Evolutionary conservation across 805 yeast genomes (phyloP).

Genomic region (Pichia paraexigua): DNA sequence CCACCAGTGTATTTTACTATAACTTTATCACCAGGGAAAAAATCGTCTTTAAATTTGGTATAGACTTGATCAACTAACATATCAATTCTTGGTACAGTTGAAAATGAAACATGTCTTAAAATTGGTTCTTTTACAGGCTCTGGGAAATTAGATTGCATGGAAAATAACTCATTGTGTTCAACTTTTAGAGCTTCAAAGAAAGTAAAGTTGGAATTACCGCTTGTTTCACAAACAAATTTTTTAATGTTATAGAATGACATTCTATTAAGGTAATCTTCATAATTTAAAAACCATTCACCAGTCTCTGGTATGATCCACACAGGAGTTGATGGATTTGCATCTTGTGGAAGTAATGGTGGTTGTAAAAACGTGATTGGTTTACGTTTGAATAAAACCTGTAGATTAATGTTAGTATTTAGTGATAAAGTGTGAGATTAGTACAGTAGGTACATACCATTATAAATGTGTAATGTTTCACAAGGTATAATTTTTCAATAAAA

Average conservation of each 20-base stretch:
- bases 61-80: conserved; percentile 84
- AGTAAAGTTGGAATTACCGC: conserved; percentile 87
- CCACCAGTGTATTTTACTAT: conserved; percentile 43
- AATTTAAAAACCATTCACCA: conserved; percentile 76
- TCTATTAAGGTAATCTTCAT: conserved; percentile 66
- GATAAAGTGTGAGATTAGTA: background rate
- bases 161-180: conserved; percentile 55
- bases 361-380: conserved; percentile 56
- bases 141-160: conserved; percentile 78
- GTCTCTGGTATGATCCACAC: conserved; percentile 84
- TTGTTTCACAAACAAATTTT: conserved; percentile 90
- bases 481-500: background rate
- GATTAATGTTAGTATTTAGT: background rate
- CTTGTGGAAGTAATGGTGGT: conserved; percentile 47
- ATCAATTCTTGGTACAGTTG: conserved; percentile 74
- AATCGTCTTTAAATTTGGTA: conserved; percentile 66
- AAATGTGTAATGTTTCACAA: background rate
- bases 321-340: conserved; percentile 43
- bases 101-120: conserved; percentile 76
- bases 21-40: conserved; percentile 86
- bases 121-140: conserved; percentile 89
- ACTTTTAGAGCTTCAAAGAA: conserved; percentile 81
- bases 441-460: background rate
- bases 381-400: conserved; percentile 66
- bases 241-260: conserved; percentile 65